phyloP scores from a whole-genome alignment of 495 filamentous ascomycete genomes.

The Neurospora africana region DNA sequence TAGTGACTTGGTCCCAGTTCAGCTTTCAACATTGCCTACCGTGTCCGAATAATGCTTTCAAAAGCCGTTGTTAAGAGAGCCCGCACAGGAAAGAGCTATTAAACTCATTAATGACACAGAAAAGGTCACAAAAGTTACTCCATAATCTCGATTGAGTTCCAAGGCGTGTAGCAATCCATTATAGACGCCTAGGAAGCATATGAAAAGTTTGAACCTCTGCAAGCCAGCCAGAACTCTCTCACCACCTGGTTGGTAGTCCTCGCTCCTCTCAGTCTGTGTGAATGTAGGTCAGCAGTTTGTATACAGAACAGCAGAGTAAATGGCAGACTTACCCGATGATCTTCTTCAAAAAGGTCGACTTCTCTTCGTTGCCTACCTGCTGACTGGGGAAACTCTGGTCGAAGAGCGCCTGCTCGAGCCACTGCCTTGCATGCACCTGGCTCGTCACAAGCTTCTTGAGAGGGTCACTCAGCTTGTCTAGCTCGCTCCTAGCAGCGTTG shows the following conservation, averaged over 20 bases:
- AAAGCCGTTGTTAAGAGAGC: neutral
- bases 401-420: constrained; percentile 49
- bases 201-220: constrained; percentile 9
- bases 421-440: constrained; percentile 48
- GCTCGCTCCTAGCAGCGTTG: constrained; percentile 62
- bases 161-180: neutral
- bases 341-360: constrained; percentile 49
- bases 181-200: constrained; percentile 12
- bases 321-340: constrained; percentile 37
- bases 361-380: constrained; percentile 47
- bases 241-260: constrained; percentile 16
- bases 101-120: neutral
- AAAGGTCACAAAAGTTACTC: neutral
- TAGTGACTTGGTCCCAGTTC: neutral
- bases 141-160: neutral
- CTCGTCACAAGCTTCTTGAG: constrained; percentile 64
- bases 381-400: constrained; percentile 46
- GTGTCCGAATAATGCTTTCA: neutral
- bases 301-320: neutral
- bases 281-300: neutral
- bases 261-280: constrained; percentile 9
- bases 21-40: neutral
- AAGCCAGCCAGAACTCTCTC: constrained; percentile 19
- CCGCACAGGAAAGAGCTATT: neutral
- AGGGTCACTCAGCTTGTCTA: constrained; percentile 65